Base-by-base conservation (phyloP, 495 filamentous ascomycete species). In the Penicillium mononematosum region DNA sequence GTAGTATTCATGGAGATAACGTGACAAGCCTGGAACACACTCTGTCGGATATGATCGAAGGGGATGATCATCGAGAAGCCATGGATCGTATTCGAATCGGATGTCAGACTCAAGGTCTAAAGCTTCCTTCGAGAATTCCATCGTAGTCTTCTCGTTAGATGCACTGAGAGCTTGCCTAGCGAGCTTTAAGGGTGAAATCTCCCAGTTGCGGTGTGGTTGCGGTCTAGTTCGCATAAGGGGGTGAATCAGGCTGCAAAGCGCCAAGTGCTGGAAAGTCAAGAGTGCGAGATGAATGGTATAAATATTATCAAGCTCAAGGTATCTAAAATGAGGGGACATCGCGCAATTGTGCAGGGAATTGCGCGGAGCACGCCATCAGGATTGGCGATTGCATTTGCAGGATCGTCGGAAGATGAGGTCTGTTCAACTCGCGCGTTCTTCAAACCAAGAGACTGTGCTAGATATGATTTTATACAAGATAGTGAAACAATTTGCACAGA, bases 21-120 rank as follows among this genome's bases (percentile, higher is more conserved):
- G 17, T 0, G 53, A 43, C 31, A 72, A 17, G 0, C 69, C 69
- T 3, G 75, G 71, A 31, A 69, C 65, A 53, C 71, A 75, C 16
- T 70, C 65, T n/a, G 62, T 65, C 22, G 73, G 73, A 58, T 72
- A 63, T 1, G 71, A 71, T 14, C 75, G 75, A 10, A 75, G 67
- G 9, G 73, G 75, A 52, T 77, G 75, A 32, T 75, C 75, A 11
- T 75, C 74, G 8, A 77, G 49, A 34, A 70, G 53, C 66, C 67
- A 73, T 22, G 66, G 63, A 24, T 68, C 62, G 45, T 68, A 69
- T 57, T 75, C 74, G 53, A 69, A 64, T 10, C 62, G 55, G 2
- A n/a, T 43, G 4, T 57, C 32, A 8, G 60, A 42, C 38, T 58
- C 55, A 16, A 56, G 10, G 4, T 65, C 65, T 31, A 50, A 11